phyloP scores from a whole-genome alignment of 2,329 filamentous ascomycete genomes.

The Penicillium sp. region DNA sequence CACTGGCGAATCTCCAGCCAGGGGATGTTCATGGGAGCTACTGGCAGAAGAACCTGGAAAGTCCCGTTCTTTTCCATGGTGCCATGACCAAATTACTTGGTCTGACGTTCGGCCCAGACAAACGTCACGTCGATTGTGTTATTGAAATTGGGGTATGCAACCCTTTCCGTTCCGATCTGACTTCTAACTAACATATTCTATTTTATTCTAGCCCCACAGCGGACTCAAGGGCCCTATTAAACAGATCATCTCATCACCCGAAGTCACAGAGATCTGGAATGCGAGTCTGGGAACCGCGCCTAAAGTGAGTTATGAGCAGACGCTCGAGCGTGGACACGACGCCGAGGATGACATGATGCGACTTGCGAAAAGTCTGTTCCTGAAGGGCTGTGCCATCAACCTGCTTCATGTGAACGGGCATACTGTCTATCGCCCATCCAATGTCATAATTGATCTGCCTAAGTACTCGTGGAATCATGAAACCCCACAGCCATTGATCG shows the following conservation, averaged over 20 bases:
- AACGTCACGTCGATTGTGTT: not conserved
- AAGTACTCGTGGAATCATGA: slow-evolving; percentile 19
- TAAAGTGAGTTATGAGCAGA: not conserved
- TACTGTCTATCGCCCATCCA: not conserved
- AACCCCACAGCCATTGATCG: slow-evolving; percentile 8
- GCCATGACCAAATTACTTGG: slow-evolving; percentile 9
- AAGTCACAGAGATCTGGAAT: not conserved
- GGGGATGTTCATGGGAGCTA: not conserved
- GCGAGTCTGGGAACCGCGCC: not conserved
- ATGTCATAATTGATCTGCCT: slow-evolving; percentile 9
- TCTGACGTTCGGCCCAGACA: not conserved
- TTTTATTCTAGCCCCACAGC: not conserved
- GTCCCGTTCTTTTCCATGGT: slow-evolving; percentile 13
- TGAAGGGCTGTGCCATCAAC: not conserved
- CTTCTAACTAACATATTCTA: not conserved
- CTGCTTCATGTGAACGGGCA: not conserved
- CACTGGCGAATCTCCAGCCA: not conserved
- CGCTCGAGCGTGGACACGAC: not conserved
- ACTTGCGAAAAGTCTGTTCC: not conserved
- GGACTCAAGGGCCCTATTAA: not conserved
- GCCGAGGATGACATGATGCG: not conserved
- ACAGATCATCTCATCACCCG: not conserved
- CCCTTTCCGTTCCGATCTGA: not conserved
- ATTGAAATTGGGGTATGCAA: slow-evolving; percentile 8
- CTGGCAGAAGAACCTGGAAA: slow-evolving; percentile 12